These are phyloP conservation scores for Calonectria crousiana DNA, from an alignment of 2,329 filamentous ascomycete species.

Conservation along the genomic window DNA sequence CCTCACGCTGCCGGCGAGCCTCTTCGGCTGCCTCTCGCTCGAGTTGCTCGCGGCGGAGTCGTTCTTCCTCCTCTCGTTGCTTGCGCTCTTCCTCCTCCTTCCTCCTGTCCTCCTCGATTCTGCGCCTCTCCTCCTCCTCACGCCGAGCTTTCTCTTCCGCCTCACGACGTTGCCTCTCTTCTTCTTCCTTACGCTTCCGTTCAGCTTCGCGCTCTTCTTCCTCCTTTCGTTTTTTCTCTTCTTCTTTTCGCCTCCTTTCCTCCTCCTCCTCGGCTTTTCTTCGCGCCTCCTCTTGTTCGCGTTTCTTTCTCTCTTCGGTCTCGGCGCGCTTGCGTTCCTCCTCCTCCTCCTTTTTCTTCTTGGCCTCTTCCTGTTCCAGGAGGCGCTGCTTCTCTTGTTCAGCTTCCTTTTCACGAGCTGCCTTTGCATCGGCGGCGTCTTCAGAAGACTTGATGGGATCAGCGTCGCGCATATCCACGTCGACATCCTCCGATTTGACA, in stretches of 20 bases:
- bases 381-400: constrained; percentile 42
- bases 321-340: constrained; percentile 37
- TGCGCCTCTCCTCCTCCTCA: constrained; percentile 54
- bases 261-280: constrained; percentile 49
- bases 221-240: constrained; percentile 51
- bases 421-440: constrained; percentile 45
- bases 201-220: constrained; percentile 55
- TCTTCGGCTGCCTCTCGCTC: constrained; percentile 63
- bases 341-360: constrained; percentile 51
- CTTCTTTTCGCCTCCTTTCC: constrained; percentile 45
- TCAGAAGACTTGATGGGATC: constrained; percentile 46
- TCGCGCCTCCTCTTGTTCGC: constrained; percentile 37
- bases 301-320: constrained; percentile 48
- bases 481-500: constrained; percentile 68
- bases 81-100: constrained; percentile 53
- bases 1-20: constrained; percentile 63
- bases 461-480: constrained; percentile 68
- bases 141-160: constrained; percentile 51
- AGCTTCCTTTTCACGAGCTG: constrained; percentile 53
- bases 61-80: constrained; percentile 61
- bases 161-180: constrained; percentile 52
- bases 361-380: constrained; percentile 48
- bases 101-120: constrained; percentile 54
- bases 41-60: constrained; percentile 56
- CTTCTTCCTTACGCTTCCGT: constrained; percentile 49